Conservation (phyloP, 2,329 filamentous ascomycete genomes). For the Botrytis tulipae region DNA sequence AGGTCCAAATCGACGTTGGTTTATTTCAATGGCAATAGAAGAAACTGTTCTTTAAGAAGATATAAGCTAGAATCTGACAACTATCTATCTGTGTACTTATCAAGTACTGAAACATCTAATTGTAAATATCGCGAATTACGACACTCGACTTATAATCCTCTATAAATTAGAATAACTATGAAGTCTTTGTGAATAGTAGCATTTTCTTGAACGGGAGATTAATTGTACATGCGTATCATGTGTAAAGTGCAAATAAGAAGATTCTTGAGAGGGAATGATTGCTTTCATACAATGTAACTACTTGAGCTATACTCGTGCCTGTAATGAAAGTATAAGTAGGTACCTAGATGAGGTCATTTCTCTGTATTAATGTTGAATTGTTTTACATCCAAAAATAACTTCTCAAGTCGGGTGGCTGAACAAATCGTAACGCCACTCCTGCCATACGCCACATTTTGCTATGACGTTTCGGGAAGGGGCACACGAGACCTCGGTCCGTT, state of each 20-base stretch:
- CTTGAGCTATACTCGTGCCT: not conserved
- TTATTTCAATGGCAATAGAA: not conserved
- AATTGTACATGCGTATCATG: not conserved
- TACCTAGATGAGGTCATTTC: not conserved
- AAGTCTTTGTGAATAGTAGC: not conserved
- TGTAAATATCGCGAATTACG: not conserved
- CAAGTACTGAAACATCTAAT: not conserved
- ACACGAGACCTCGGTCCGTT: slow-evolving; percentile 12
- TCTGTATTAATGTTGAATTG: not conserved
- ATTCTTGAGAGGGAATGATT: not conserved
- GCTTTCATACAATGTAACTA: not conserved
- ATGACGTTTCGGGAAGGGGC: slow-evolving; percentile 9
- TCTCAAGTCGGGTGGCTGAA: not conserved
- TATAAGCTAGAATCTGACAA: not conserved
- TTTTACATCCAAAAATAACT: not conserved
- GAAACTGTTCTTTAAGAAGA: not conserved
- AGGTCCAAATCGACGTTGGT: not conserved
- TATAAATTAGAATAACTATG: not conserved
- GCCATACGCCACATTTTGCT: not conserved
- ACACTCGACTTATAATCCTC: not conserved
- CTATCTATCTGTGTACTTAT: not conserved
- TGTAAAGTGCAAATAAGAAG: not conserved
- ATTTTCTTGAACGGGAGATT: not conserved
- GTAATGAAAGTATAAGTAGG: not conserved
- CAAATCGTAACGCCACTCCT: not conserved